phyloP scores from a whole-genome alignment of 2,329 filamentous ascomycete species.

The Sarocladium brachiariae region DNA sequence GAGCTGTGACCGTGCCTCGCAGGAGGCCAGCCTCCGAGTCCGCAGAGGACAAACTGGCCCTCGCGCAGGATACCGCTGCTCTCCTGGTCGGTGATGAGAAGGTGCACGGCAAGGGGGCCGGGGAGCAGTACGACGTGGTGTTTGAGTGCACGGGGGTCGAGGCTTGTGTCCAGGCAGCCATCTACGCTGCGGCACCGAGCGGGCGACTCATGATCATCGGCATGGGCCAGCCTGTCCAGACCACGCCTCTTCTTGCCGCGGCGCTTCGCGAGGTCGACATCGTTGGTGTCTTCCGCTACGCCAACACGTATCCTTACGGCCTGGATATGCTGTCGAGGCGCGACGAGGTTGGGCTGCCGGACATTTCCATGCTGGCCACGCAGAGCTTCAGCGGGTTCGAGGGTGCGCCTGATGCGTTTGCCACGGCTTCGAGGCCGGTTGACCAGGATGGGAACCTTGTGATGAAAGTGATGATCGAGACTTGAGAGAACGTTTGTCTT shows the following conservation, averaged over 20 bases:
- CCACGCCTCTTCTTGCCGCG: constrained; percentile 60
- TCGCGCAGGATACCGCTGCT: constrained; percentile 39
- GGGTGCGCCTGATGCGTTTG: constrained; percentile 12
- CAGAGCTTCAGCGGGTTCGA: constrained; percentile 14
- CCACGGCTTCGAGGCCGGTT: constrained; percentile 12
- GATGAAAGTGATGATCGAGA: constrained; percentile 17
- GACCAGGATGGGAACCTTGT: constrained; percentile 15
- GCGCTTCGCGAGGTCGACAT: constrained; percentile 65
- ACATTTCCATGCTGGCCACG: constrained; percentile 14
- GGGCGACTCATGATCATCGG: constrained; percentile 65
- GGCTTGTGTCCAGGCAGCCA: constrained; percentile 11
- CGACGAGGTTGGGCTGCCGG: constrained; percentile 12
- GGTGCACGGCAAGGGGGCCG: not conserved
- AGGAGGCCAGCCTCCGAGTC: constrained; percentile 36
- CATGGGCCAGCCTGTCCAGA: constrained; percentile 66
- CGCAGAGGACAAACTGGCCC: constrained; percentile 44
- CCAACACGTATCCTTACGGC: constrained; percentile 30
- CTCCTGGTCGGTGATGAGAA: constrained; percentile 14
- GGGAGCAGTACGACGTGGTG: constrained; percentile 11
- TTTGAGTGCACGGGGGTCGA: constrained; percentile 14
- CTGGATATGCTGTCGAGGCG: constrained; percentile 14
- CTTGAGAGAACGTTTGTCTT: not conserved
- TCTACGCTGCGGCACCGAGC: constrained; percentile 50
- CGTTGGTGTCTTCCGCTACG: constrained; percentile 65
- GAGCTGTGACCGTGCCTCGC: constrained; percentile 15